Conservation (phyloP, 495 filamentous ascomycete genomes). For the Penicillium manginii region DNA sequence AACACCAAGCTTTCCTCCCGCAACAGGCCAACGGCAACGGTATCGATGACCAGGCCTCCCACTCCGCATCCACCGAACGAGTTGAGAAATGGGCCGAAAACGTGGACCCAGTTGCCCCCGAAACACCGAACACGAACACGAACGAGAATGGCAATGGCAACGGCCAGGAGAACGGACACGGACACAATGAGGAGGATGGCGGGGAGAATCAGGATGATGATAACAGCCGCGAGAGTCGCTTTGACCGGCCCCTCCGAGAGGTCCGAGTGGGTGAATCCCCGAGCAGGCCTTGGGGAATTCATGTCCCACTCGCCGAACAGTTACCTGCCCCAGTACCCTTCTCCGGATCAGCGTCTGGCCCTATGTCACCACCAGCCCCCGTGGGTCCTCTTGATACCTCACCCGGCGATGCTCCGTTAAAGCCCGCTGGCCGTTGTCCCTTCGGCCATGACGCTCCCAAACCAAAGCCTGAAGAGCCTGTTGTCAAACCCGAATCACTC, state of each 20-base stretch:
- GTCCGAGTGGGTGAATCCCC: conserved; percentile 87
- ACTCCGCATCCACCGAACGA: conserved; percentile 56
- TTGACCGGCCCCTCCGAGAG: conserved; percentile 80
- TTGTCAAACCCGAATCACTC: neutral
- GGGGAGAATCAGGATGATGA: conserved; percentile 24
- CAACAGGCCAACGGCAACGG: conserved; percentile 52
- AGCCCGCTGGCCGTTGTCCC: conserved; percentile 48
- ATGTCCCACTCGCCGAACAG: conserved; percentile 63
- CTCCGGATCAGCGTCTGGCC: conserved; percentile 26
- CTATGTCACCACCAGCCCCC: conserved; percentile 21
- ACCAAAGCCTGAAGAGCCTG: conserved; percentile 16
- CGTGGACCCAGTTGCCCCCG: conserved; percentile 51
- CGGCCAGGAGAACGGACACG: neutral
- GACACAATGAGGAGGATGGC: conserved; percentile 35
- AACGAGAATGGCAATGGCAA: conserved; percentile 28
- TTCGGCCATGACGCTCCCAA: conserved; percentile 49
- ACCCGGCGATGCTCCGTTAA: conserved; percentile 19
- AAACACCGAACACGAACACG: conserved; percentile 33
- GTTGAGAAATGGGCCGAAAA: conserved; percentile 82
- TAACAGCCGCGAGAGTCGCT: conserved; percentile 57
- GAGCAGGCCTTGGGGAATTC: conserved; percentile 88
- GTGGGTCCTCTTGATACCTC: conserved; percentile 16
- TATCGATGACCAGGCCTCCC: conserved; percentile 10
- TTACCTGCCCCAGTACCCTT: conserved; percentile 27
- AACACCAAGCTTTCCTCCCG: conserved; percentile 81